Evolutionary conservation across 192 early-diverging fungal species (phyloP).

Genomic region (Backusella tarrabulga): DNA sequence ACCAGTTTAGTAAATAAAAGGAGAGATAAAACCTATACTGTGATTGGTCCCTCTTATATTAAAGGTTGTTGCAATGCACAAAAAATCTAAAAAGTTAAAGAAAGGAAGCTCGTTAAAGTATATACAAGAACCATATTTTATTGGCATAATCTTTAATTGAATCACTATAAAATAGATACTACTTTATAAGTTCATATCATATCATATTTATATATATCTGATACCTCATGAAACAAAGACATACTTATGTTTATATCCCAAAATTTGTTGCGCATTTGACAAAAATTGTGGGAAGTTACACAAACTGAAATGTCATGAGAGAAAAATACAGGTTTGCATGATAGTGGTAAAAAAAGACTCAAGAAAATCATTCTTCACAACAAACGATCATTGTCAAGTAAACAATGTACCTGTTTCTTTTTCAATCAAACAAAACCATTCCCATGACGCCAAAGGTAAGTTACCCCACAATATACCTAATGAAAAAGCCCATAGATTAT

Average conservation of each 20-base stretch:
- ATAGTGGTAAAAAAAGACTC: background rate
- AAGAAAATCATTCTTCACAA: background rate
- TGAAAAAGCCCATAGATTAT: background rate
- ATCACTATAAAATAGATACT: background rate
- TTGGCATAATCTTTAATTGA: background rate
- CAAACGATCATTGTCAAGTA: background rate
- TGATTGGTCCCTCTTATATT: conserved; percentile 4
- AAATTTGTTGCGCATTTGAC: background rate
- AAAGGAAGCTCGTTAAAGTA: background rate
- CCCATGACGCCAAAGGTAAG: background rate
- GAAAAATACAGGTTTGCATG: background rate
- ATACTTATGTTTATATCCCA: background rate
- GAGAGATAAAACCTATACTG: background rate
- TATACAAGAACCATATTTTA: background rate
- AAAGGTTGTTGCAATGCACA: background rate
- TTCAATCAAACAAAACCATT: background rate
- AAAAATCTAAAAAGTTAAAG: background rate
- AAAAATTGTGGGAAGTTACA: background rate
- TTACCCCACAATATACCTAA: background rate
- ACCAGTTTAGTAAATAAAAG: conserved; percentile 3
- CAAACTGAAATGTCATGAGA: background rate
- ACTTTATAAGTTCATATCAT: background rate
- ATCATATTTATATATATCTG: background rate
- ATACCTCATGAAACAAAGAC: background rate
- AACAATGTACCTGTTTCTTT: background rate